A percentile compares a stretch with the other conserved stretches of the same genome.
Evolutionary conservation across 345 rosid genomes (phyloP).

Genomic region (Euphorbia peplus): DNA sequence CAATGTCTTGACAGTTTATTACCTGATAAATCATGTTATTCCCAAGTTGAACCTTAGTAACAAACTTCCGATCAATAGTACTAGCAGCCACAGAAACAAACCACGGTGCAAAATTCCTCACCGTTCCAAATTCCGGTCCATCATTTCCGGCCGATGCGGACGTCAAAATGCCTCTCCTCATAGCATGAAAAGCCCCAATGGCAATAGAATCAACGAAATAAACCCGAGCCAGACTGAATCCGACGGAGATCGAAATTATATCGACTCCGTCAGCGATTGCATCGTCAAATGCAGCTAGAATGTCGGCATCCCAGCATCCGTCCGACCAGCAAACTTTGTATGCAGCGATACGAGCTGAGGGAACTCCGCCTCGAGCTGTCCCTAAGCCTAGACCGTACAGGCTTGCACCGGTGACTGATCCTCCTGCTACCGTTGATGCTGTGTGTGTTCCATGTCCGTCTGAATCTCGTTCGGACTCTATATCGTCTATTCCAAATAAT

Average conservation of each 20-base stretch:
- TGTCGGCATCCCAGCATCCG: conserved; percentile 19
- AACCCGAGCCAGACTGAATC: neutral
- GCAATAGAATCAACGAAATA: conserved; percentile 25
- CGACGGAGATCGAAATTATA: conserved; percentile 30
- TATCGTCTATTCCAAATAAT: neutral
- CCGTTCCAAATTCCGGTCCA: conserved; percentile 7
- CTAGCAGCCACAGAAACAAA: conserved; percentile 45
- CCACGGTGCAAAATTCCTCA: conserved; percentile 38
- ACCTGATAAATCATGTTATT: conserved; percentile 32
- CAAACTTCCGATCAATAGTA: conserved; percentile 33
- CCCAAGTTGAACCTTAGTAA: conserved; percentile 30
- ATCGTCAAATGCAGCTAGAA: conserved; percentile 35
- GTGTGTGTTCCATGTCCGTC: conserved; percentile 49
- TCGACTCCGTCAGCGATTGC: conserved; percentile 40
- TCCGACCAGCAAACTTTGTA: conserved; percentile 34
- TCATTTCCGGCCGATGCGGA: conserved; percentile 35
- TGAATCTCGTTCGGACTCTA: conserved; percentile 27
- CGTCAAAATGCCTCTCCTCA: conserved; percentile 33
- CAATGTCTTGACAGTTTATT: too few relatives aligned
- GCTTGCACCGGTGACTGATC: conserved; percentile 16
- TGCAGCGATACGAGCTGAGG: conserved; percentile 26
- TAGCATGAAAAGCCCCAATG: conserved; percentile 37
- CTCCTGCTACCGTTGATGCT: conserved; percentile 44
- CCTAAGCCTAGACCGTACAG: conserved; percentile 18
- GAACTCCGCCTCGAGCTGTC: conserved; percentile 29